Conservation (phyloP, 2,329 filamentous ascomycete genomes). For the Teratosphaeria destructans region DNA sequence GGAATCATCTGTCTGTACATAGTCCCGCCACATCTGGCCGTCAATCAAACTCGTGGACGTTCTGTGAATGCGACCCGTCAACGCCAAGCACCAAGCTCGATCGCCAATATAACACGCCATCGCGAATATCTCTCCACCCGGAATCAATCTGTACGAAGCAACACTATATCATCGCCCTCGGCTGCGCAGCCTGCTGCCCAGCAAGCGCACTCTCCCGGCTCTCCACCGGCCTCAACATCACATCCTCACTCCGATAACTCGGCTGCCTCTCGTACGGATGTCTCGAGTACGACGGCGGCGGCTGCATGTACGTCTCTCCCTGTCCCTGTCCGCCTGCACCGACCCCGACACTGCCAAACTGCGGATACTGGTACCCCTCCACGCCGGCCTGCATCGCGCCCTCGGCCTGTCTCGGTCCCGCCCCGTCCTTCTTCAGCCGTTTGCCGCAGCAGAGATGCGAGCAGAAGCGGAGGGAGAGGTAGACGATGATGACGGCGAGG, state of each 20-base stretch:
- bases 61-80: neutral
- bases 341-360: neutral
- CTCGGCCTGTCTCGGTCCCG: neutral
- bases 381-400: neutral
- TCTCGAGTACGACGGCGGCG: constrained; percentile 6
- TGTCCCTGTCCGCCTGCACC: neutral
- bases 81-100: neutral
- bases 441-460: constrained; percentile 2
- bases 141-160: neutral
- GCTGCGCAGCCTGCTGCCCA: neutral
- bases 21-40: neutral
- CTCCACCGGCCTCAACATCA: constrained; percentile 5
- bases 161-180: constrained; percentile 2
- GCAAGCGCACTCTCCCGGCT: constrained; percentile 2
- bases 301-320: neutral
- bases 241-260: constrained; percentile 4
- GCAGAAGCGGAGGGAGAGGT: constrained; percentile 28
- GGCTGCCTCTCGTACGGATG: neutral
- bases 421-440: neutral
- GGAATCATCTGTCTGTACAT: neutral
- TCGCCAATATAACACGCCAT: neutral
- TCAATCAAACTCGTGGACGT: neutral
- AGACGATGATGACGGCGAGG: constrained; percentile 30
- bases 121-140: neutral
- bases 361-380: constrained; percentile 9